phyloP scores from a whole-genome alignment of 352 stramenopile species.

The Globisporangium barbulae region DNA sequence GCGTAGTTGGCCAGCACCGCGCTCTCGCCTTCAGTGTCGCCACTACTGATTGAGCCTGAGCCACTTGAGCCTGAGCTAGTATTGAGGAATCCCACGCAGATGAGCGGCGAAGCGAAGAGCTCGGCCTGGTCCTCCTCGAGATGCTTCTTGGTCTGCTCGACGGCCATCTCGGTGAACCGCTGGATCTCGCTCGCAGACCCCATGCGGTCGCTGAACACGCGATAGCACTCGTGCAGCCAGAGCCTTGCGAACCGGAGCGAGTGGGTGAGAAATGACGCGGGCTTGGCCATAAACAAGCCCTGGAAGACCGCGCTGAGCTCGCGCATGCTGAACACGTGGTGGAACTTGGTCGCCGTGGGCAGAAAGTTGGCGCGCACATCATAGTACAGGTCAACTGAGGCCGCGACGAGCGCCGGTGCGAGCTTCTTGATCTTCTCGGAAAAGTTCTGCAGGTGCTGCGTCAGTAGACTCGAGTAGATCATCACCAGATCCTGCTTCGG shows the following conservation, averaged over 20 bases:
- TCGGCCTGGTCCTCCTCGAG: slow-evolving; percentile 80
- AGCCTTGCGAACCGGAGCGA: slow-evolving; percentile 71
- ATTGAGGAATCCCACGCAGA: slow-evolving; percentile 69
- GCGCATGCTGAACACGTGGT: slow-evolving; percentile 93
- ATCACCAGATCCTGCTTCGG: slow-evolving; percentile 52
- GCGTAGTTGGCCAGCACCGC: slow-evolving; percentile 32
- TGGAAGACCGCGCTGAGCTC: slow-evolving; percentile 88
- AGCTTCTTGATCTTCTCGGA: slow-evolving; percentile 80
- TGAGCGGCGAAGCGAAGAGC: slow-evolving; percentile 63
- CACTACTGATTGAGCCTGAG: neutral
- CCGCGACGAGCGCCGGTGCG: slow-evolving; percentile 56
- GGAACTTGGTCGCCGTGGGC: slow-evolving; percentile 89
- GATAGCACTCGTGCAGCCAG: slow-evolving; percentile 91
- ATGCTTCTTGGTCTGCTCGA: slow-evolving; percentile 86
- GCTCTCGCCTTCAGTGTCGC: slow-evolving; percentile 7
- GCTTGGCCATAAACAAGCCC: slow-evolving; percentile 64
- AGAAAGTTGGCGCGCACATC: slow-evolving; percentile 80
- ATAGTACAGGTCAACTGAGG: slow-evolving; percentile 80
- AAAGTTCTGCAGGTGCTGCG: slow-evolving; percentile 65
- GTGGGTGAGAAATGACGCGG: slow-evolving; percentile 60
- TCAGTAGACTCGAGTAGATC: slow-evolving; percentile 72
- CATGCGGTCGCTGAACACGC: slow-evolving; percentile 92
- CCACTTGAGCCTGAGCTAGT: slow-evolving; percentile 4
- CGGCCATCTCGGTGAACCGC: slow-evolving; percentile 75
- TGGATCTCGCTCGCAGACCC: slow-evolving; percentile 64